Base-by-base conservation (phyloP, 1,284 basidiomycete genomes). In the Microbotryum intermedium region DNA sequence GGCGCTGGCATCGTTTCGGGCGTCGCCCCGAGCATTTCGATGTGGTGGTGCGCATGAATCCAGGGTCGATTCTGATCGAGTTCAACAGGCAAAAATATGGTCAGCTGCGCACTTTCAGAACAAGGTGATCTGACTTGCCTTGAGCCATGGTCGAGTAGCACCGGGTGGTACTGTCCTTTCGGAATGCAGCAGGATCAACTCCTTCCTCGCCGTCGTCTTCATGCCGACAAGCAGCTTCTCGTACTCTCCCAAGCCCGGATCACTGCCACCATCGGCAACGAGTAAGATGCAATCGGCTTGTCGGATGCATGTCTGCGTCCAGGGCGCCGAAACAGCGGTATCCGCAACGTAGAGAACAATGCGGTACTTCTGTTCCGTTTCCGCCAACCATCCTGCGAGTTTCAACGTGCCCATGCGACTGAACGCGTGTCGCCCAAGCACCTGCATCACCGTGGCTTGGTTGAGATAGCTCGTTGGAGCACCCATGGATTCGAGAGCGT, bases 161-260 rank as follows among this genome's bases (percentile, higher is more conserved):
- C 95, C 94, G 4, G 92, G 86, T 4, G 83, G 78, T 4, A 98
- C 90, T 34, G 84, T 86, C 42, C 92, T 84, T 71, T 97, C 90
- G 4, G 92, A 85, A 72, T 99, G 94, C 11, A 99, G 79, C 10
- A 99, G 79, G 5, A 99, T 86, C 30, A 99, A 82, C 74, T 99
- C 94, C 75, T 98, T 98, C 63, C 95, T 79, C 20, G 95, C 94
- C 0, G 93, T 98, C 1, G 92, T 97, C 78, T 98, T 98, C 82
- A 90, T 86, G 7, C 91, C 89, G 47, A 92, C 81, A 50, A 98
- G 77, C 9, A 98, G 77, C 55, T 93, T 83, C 74, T 98, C 94
- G 72, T 74, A 75, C 66, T 77, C 75, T n/a, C 75, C 76, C 48
- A 75, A 51, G 7, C 62, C 66, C 3, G 70, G 66, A 25, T 94